These are phyloP conservation scores for Suhomyces pyralidae DNA, from an alignment of 805 yeast genomes.

Conservation along the genomic window DNA sequence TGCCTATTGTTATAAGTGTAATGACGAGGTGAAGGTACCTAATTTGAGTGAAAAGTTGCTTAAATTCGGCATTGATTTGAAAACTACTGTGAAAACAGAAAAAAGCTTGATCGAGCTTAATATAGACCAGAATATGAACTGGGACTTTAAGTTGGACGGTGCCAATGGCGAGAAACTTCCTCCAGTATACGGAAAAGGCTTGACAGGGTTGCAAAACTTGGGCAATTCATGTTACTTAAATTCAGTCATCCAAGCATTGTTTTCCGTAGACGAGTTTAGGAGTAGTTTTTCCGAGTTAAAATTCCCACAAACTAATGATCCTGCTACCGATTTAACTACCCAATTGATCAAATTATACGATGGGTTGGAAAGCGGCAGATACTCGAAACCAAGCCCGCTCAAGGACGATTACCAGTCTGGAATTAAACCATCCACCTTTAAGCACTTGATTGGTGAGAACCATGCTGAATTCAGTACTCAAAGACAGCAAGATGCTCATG, in stretches of 20 bases:
- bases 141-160: conserved; percentile 86
- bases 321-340: conserved; percentile 62
- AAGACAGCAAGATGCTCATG: conserved; percentile 94
- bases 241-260: conserved; percentile 73
- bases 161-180: conserved; percentile 61
- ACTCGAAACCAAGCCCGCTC: conserved; percentile 53
- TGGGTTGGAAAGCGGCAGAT: conserved; percentile 73
- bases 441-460: conserved; percentile 68
- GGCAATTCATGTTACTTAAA: conserved; percentile 93
- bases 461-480: conserved; percentile 83
- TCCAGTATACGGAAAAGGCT: conserved; percentile 70
- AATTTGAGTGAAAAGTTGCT: conserved; percentile 45
- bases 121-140: conserved; percentile 85
- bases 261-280: conserved; percentile 39
- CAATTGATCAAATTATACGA: conserved; percentile 79
- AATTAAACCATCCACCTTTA: conserved; percentile 72
- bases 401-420: conserved; percentile 66
- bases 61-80: conserved; percentile 66
- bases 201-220: conserved; percentile 83
- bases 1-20: conserved; percentile 82
- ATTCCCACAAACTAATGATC: conserved; percentile 39
- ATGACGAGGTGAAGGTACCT: conserved; percentile 84
- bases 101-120: conserved; percentile 85
- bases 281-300: conserved; percentile 37
- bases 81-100: conserved; percentile 65